Evolutionary conservation across 495 filamentous ascomycete genomes (phyloP).

Genomic region (Aspergillus avenaceus): DNA sequence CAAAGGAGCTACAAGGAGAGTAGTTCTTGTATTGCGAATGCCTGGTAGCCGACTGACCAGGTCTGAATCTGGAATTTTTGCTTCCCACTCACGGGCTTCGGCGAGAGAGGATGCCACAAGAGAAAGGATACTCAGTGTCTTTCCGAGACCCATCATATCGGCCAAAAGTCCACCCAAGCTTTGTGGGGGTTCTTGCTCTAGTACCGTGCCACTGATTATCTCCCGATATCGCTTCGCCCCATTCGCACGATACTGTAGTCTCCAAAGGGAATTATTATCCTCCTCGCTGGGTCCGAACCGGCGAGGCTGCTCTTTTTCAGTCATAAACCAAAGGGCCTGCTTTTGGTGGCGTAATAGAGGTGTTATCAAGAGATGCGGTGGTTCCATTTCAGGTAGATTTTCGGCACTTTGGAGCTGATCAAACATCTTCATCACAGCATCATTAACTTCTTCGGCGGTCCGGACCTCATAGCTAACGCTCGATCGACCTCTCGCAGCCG

Average conservation of each 20-base stretch:
- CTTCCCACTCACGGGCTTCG: slow-evolving; percentile 54
- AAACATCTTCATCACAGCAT: slow-evolving; percentile 83
- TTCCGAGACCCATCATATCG: slow-evolving; percentile 97
- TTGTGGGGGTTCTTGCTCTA: slow-evolving; percentile 61
- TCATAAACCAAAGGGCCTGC: slow-evolving; percentile 88
- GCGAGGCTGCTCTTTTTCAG: slow-evolving; percentile 65
- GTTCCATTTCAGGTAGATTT: slow-evolving; percentile 71
- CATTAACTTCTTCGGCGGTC: slow-evolving; percentile 77
- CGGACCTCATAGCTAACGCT: slow-evolving; percentile 50
- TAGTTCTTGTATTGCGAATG: slow-evolving; percentile 67
- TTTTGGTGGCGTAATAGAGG: slow-evolving; percentile 82
- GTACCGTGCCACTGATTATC: slow-evolving; percentile 71
- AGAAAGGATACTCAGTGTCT: slow-evolving; percentile 85
- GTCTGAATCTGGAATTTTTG: slow-evolving; percentile 17
- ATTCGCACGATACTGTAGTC: slow-evolving; percentile 43
- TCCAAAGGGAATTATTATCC: slow-evolving; percentile 71
- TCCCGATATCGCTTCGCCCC: slow-evolving; percentile 66
- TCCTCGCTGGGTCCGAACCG: slow-evolving; percentile 51
- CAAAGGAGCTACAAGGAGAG: slow-evolving; percentile 84
- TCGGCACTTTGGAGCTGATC: slow-evolving; percentile 71
- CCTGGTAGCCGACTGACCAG: slow-evolving; percentile 40
- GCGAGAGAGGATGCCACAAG: slow-evolving; percentile 60
- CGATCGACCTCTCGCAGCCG: slow-evolving; percentile 21
- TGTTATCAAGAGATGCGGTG: slow-evolving; percentile 57
- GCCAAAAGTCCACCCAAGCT: slow-evolving; percentile 85